Percentiles rank a stretch among this genome's conserved stretches.
phyloP scores from a whole-genome alignment of 116 monocot species.

The Zostera marina region DNA sequence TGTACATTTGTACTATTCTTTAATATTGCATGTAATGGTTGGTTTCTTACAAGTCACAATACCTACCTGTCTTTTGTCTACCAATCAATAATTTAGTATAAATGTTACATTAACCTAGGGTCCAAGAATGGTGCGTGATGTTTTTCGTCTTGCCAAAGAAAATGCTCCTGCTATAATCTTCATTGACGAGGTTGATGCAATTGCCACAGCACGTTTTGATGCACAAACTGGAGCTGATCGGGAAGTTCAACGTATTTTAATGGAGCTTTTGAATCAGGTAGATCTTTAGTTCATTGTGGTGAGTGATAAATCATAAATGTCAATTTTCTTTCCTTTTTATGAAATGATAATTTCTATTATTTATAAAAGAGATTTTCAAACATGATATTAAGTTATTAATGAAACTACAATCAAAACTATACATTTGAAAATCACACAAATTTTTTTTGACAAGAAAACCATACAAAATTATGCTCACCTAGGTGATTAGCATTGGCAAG shows the following conservation, averaged over 20 bases:
- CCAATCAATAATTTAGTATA: background rate
- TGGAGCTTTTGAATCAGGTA: constrained; percentile 98
- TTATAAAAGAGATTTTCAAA: too few relatives aligned
- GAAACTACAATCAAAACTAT: too few relatives aligned
- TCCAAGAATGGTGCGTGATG: constrained; percentile 93
- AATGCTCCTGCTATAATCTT: constrained; percentile 98
- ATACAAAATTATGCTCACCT: too few relatives aligned
- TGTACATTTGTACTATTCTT: too few relatives aligned
- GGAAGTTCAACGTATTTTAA: constrained; percentile 97
- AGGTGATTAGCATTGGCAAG: too few relatives aligned
- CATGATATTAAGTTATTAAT: too few relatives aligned
- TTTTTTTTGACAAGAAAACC: too few relatives aligned
- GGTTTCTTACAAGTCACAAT: background rate
- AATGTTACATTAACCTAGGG: constrained; percentile 24
- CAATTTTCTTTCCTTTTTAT: too few relatives aligned
- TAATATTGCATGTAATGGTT: too few relatives aligned
- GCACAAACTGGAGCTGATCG: constrained; percentile 98
- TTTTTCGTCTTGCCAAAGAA: constrained; percentile 95
- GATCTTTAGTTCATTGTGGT: too few relatives aligned
- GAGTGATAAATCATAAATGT: background rate
- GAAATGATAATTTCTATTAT: too few relatives aligned
- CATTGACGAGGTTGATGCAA: constrained; percentile 98
- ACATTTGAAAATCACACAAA: too few relatives aligned
- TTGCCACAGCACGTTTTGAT: constrained; percentile 95
- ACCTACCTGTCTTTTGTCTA: background rate